These are phyloP conservation scores for Nicotiana otophora DNA, from an alignment of 257 asterid species.

Conservation along the genomic window DNA sequence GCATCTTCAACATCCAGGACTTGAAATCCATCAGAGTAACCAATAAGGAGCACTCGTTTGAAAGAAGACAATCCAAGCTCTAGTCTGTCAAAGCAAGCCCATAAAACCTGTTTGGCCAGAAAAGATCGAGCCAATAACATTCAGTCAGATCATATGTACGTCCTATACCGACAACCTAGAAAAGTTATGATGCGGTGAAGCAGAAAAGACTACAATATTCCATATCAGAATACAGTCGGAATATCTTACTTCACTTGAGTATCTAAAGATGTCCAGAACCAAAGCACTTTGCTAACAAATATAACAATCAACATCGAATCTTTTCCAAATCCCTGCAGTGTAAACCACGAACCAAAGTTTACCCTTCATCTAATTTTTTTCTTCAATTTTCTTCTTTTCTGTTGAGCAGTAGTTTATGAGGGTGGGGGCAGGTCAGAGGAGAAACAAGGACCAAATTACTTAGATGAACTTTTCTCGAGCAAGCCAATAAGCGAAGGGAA, in stretches of 20 bases:
- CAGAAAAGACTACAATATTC: background rate
- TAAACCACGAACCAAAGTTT: too few species aligned
- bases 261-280: background rate
- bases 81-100: conserved; percentile 42
- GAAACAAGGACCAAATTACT: background rate
- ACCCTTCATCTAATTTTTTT: background rate
- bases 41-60: conserved; percentile 39
- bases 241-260: background rate
- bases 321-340: background rate
- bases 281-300: background rate
- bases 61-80: conserved; percentile 26
- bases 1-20: conserved; percentile 43
- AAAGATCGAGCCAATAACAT: background rate
- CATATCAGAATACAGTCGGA: background rate
- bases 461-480: background rate
- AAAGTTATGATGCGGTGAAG: background rate
- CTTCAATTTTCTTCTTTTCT: background rate
- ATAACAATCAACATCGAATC: background rate
- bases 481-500: background rate
- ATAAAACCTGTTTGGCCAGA: conserved; percentile 32
- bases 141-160: background rate
- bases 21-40: conserved; percentile 48
- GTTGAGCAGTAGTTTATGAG: background rate
- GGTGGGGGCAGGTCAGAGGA: background rate
- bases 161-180: background rate